phyloP scores from a whole-genome alignment of 176 grass and related monocot species.

The Oryza glumipatula region DNA sequence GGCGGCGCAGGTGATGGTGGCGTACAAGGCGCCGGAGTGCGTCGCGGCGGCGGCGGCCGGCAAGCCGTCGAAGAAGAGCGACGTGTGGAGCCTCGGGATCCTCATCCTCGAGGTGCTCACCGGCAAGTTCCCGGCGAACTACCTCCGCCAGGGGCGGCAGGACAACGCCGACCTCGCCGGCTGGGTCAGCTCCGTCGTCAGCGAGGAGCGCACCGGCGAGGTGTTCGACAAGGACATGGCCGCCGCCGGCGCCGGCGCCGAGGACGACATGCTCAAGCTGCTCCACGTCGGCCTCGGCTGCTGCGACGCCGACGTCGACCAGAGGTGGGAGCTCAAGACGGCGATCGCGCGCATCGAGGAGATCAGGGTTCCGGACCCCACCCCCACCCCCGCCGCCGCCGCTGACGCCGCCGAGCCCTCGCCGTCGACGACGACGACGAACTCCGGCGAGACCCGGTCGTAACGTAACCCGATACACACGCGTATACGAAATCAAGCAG shows the following conservation, averaged over 20 bases:
- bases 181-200: constrained; percentile 55
- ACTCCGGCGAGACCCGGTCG: constrained; percentile 2
- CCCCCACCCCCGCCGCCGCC: neutral
- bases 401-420: neutral
- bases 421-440: neutral
- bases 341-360: constrained; percentile 74
- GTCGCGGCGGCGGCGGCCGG: constrained; percentile 31
- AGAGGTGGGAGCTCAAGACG: constrained; percentile 68
- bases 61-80: constrained; percentile 86
- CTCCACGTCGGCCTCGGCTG: constrained; percentile 64
- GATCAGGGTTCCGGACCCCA: constrained; percentile 43
- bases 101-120: constrained; percentile 84
- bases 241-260: neutral
- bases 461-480: constrained; percentile 3
- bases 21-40: constrained; percentile 79
- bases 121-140: constrained; percentile 58
- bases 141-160: constrained; percentile 45
- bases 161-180: constrained; percentile 55
- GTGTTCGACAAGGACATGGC: constrained; percentile 67
- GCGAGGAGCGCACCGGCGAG: constrained; percentile 60
- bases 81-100: constrained; percentile 85
- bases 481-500: neutral
- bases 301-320: constrained; percentile 72
- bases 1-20: constrained; percentile 71
- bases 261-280: constrained; percentile 63